Evolutionary conservation across 2,329 filamentous ascomycete species (phyloP), one percentile per base, ranked within the genome.

Genomic region (Calonectria leucothoes): DNA sequence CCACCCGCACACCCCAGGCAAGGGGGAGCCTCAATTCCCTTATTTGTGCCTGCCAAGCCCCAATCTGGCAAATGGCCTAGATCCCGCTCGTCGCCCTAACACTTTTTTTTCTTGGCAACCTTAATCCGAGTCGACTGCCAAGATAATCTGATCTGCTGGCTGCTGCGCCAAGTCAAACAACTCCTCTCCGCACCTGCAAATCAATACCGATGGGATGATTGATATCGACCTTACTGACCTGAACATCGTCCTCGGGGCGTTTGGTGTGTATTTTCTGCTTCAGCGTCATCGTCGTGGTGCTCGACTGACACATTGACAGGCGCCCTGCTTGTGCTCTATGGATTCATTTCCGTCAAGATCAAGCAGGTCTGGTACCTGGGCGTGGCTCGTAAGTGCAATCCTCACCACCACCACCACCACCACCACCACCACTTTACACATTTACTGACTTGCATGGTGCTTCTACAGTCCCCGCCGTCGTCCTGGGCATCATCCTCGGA

Each of bases 331-430:
- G 78, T 89, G 1, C 66, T 86, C 6, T 90, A 87, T 77, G 89
- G 89, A 55, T 76, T 90, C 66, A 82, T 88, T 7, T 89, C 89
- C 1, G 85, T 89, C 29, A 87, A 89, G 80, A 85, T 91, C 75
- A 90, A 90, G 81, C 84, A 85, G 63, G 81, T 82, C 39, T 90
- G 88, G 88, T 90, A 89, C 75, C 82, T 91, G 6, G 89, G 89
- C 23, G 89, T 90, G 83, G 89, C 89, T 29, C 78, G 88, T 89
- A 79, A 79, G 87, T 83, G n/a, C 35, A 11, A 23, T 69, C 15
- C 14, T 49, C 8, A 49, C 6, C 4, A 17, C 11, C 23, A 14
- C 11, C 31, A 39, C 12, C 23, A 7, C 11, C n/a, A n/a, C 4
- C 4, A 17, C 11, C 23, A 14, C 11, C 31, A 39, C 12, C 23